Base-by-base conservation (phyloP, 1,139 yeast genomes). In the Lizanozyma gosingica region DNA sequence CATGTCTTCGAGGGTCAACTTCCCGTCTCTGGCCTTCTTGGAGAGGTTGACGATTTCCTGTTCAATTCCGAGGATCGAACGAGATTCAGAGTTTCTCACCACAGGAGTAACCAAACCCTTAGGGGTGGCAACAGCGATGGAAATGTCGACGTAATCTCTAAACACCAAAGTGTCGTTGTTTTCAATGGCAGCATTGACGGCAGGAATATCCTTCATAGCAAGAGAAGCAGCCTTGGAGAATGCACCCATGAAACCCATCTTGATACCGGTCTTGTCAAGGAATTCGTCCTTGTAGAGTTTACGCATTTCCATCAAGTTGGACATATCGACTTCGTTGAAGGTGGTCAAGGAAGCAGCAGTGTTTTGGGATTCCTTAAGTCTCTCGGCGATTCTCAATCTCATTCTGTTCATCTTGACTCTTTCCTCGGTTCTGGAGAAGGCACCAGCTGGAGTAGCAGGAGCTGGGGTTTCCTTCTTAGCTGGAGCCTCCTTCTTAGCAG, bases 61-160 rank as follows among this genome's bases (percentile, higher is more conserved):
- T 71, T 92, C 99, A 53, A 92, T 83, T 48, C 86, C 97, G 55
- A 92, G 71, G 43, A 92, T 85, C 42, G 90, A 78, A 52, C 86
- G 72, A 22, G 95, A 81, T 71, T 92, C 99, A 43, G 95, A 96
- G 62, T 94, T 94, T 76, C 99, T 88, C 42, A 92, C 88, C 47
- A 92, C 92, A 49, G 99, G 99, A 40, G 99, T 92, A 40, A 92
- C 98, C 56, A 92, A 79, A 60, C 99, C 99, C 78, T 94, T 92
- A 61, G 98, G 98, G 51, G 99, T 94, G 48, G 99, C 97, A 47
- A 92, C 99, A 36, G 99, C 99, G 55, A 92, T 74, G 36, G 97
- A 87, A 52, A 94, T 82, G 63, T 92, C 99, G 52, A 86, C 86
- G 72, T 86, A 92, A 67, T 92, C 98, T 71, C 96, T 84, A 76